These are phyloP conservation scores for Triglochin maritima DNA, from an alignment of 106 monocot genomes.

Conservation along the genomic window DNA sequence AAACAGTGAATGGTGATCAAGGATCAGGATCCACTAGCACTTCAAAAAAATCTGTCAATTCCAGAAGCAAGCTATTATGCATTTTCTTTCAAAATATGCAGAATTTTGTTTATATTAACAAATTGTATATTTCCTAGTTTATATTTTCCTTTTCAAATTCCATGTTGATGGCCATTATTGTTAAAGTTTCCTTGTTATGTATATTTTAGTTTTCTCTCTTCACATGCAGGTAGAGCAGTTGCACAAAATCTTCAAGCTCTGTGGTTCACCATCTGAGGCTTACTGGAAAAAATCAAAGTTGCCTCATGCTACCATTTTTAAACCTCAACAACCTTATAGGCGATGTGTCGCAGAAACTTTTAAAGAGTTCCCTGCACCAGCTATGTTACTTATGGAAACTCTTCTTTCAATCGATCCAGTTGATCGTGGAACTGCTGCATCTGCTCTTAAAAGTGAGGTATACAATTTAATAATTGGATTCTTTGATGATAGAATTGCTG, in stretches of 20 bases:
- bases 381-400: slow-evolving; percentile 16
- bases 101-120: no score
- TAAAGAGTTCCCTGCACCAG: slow-evolving; percentile 18
- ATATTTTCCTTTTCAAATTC: no score
- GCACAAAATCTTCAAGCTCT: slow-evolving; percentile 31
- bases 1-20: no score
- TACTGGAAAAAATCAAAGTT: slow-evolving; percentile 27
- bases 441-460: slow-evolving; percentile 25
- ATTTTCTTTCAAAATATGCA: no score
- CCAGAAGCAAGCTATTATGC: no score
- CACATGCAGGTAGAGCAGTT: slow-evolving; percentile 20
- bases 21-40: no score
- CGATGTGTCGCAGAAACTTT: slow-evolving; percentile 18
- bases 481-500: background rate
- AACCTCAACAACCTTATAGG: slow-evolving; percentile 24
- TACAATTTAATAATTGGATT: background rate
- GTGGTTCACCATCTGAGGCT: slow-evolving; percentile 27
- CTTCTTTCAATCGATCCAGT: slow-evolving; percentile 24
- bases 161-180: no score
- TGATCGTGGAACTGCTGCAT: slow-evolving; percentile 20
- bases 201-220: background rate
- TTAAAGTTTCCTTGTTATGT: background rate
- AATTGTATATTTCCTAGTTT: no score
- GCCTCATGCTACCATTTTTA: slow-evolving; percentile 31
- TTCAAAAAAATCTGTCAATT: no score